Percentiles rank a stretch among this genome's conserved stretches.
Conservation (phyloP, 371 early-diverging fungal species). For the Syncephalastrum monosporum region DNA sequence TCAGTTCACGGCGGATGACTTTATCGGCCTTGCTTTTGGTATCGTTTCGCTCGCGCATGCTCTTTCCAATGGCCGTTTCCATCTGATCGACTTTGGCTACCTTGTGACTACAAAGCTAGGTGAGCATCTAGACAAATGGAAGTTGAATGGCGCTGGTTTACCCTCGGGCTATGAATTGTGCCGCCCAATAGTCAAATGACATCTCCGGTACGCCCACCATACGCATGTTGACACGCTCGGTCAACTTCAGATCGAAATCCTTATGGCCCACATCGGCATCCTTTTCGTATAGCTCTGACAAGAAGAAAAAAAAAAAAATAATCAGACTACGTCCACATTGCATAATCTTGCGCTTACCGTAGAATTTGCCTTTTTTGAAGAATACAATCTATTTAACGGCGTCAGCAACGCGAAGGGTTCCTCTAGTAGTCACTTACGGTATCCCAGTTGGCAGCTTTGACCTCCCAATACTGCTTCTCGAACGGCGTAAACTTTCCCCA, state of each 20-base stretch:
- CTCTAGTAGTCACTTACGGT: constrained; percentile 54
- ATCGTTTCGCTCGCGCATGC: constrained; percentile 82
- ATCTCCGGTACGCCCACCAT: constrained; percentile 99
- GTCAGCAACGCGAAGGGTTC: neutral
- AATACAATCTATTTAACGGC: constrained; percentile 73
- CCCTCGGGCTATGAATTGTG: constrained; percentile 96
- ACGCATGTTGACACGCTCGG: constrained; percentile 98
- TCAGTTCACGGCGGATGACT: constrained; percentile 95
- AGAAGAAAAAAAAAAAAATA: constrained; percentile 2
- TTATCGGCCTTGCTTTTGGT: constrained; percentile 67
- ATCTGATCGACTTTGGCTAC: constrained; percentile 99
- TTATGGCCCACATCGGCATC: constrained; percentile 99
- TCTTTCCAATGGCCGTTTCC: constrained; percentile 95
- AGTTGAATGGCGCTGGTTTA: constrained; percentile 27
- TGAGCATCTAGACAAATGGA: neutral
- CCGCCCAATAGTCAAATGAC: constrained; percentile 95
- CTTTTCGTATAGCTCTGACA: constrained; percentile 95
- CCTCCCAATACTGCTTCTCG: constrained; percentile 99
- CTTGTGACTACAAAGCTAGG: constrained; percentile 54
- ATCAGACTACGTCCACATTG: neutral
- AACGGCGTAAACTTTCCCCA: constrained; percentile 94
- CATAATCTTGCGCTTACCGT: constrained; percentile 47
- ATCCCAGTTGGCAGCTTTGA: constrained; percentile 96
- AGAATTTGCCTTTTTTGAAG: constrained; percentile 99
- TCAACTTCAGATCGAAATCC: constrained; percentile 95